Conservation (phyloP, 2,329 filamentous ascomycete genomes). For the Colletotrichum orbiculare region DNA sequence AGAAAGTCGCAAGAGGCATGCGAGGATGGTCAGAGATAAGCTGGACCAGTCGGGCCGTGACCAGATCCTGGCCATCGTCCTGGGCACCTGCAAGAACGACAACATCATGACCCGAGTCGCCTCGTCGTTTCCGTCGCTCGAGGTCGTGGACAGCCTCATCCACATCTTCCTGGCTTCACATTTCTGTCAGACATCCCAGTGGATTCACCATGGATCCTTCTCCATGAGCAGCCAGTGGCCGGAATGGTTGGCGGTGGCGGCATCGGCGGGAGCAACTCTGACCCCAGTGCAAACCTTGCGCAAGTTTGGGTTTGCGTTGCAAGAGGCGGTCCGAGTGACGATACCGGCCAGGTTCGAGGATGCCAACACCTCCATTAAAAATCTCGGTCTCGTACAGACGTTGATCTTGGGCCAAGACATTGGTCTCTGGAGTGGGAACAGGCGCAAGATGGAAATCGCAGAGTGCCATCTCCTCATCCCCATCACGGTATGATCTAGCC, state of each 20-base stretch:
- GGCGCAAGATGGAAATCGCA: slow-evolving; percentile 67
- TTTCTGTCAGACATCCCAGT: slow-evolving; percentile 66
- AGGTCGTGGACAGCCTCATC: slow-evolving; percentile 69
- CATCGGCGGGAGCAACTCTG: slow-evolving; percentile 69
- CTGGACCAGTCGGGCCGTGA: slow-evolving; percentile 65
- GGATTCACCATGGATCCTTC: slow-evolving; percentile 72
- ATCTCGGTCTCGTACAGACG: slow-evolving; percentile 61
- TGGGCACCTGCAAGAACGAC: slow-evolving; percentile 66
- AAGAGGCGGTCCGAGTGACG: slow-evolving; percentile 60
- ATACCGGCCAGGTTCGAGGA: slow-evolving; percentile 55
- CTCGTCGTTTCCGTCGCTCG: slow-evolving; percentile 71
- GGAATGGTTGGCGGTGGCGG: slow-evolving; percentile 69
- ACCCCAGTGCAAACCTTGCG: slow-evolving; percentile 68
- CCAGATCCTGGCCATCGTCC: slow-evolving; percentile 71
- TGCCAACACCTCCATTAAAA: slow-evolving; percentile 58
- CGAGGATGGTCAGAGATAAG: slow-evolving; percentile 55
- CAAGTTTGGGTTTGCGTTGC: slow-evolving; percentile 68
- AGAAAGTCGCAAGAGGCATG: slow-evolving; percentile 49
- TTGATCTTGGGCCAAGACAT: slow-evolving; percentile 61
- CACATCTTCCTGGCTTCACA: slow-evolving; percentile 70
- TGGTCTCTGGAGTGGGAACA: slow-evolving; percentile 65
- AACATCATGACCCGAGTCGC: slow-evolving; percentile 63
- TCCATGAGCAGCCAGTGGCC: slow-evolving; percentile 65
- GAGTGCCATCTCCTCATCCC: slow-evolving; percentile 61
- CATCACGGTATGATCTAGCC: slow-evolving; percentile 51